Conservation (phyloP, 148 eudicot species). For the Chenopodium quinoa region DNA sequence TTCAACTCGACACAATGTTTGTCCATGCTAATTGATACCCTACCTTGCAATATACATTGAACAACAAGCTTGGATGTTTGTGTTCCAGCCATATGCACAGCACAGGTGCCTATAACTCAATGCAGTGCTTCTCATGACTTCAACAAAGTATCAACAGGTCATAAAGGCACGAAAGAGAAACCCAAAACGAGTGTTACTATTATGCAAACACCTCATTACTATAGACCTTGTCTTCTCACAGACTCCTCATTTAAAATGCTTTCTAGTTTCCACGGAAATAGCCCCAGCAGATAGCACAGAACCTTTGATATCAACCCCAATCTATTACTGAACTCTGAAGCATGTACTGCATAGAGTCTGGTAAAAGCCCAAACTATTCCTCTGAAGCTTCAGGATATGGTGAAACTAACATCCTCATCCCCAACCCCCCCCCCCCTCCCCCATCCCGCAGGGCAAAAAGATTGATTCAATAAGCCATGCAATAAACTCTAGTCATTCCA, state of each 20-base stretch:
- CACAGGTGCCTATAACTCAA: background rate
- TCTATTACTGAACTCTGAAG: background rate
- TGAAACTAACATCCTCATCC: background rate
- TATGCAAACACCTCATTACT: background rate
- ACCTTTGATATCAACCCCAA: background rate
- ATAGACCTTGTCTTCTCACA: background rate
- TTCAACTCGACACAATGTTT: background rate
- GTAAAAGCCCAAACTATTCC: slow-evolving; percentile 1
- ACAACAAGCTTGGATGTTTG: background rate
- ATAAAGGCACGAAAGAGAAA: background rate
- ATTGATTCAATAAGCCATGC: background rate
- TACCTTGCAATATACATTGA: background rate
- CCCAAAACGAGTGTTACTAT: background rate
- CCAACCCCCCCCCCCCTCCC: background rate
- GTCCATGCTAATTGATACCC: background rate
- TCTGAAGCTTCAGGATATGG: background rate
- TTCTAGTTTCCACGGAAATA: background rate
- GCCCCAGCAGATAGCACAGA: background rate
- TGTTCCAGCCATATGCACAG: background rate
- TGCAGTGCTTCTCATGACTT: background rate
- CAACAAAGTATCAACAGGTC: background rate
- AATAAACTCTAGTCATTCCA: background rate
- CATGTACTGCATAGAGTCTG: background rate
- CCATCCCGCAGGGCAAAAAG: background rate
- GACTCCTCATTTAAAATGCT: background rate